Evolutionary conservation across 2,329 filamentous ascomycete genomes (phyloP).

Genomic region (Cylindrodendrum hubeiense): DNA sequence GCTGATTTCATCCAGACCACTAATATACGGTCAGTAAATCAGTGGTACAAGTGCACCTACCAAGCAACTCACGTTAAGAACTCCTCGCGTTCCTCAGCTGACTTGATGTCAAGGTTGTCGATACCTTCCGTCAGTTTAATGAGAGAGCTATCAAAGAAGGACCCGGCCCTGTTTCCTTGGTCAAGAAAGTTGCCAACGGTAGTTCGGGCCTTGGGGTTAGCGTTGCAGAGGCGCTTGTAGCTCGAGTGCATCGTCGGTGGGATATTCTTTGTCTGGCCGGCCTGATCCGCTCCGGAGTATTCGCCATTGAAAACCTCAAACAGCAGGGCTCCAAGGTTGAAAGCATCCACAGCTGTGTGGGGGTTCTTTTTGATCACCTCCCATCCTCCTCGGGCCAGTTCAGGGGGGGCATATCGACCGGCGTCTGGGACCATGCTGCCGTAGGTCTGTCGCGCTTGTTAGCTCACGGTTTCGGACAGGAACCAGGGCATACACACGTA

Average conservation of each 20-base stretch:
- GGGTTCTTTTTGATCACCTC: constrained; percentile 88
- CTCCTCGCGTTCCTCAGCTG: constrained; percentile 83
- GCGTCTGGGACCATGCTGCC: constrained; percentile 90
- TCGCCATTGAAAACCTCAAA: constrained; percentile 93
- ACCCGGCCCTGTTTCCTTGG: constrained; percentile 83
- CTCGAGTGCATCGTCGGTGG: constrained; percentile 90
- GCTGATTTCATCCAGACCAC: constrained; percentile 84
- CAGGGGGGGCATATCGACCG: constrained; percentile 86
- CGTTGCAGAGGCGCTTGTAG: constrained; percentile 90
- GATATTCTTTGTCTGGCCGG: constrained; percentile 86
- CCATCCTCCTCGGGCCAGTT: constrained; percentile 90
- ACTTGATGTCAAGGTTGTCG: constrained; percentile 91
- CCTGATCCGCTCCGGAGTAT: constrained; percentile 81
- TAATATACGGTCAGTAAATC: constrained; percentile 52
- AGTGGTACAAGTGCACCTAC: too few relatives aligned
- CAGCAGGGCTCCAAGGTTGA: constrained; percentile 85
- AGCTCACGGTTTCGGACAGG: constrained; percentile 4
- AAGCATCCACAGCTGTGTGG: constrained; percentile 86
- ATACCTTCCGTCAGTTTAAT: constrained; percentile 95
- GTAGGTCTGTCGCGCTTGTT: constrained; percentile 71
- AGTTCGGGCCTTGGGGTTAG: constrained; percentile 89
- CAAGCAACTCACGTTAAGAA: constrained; percentile 74
- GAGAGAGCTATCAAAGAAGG: constrained; percentile 93
- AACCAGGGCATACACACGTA: constrained; percentile 66
- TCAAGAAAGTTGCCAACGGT: constrained; percentile 90